Percentiles rank a stretch among this genome's conserved stretches.
Conservation (phyloP, 176 grass and related monocot genomes). For the Leersia perrieri region DNA sequence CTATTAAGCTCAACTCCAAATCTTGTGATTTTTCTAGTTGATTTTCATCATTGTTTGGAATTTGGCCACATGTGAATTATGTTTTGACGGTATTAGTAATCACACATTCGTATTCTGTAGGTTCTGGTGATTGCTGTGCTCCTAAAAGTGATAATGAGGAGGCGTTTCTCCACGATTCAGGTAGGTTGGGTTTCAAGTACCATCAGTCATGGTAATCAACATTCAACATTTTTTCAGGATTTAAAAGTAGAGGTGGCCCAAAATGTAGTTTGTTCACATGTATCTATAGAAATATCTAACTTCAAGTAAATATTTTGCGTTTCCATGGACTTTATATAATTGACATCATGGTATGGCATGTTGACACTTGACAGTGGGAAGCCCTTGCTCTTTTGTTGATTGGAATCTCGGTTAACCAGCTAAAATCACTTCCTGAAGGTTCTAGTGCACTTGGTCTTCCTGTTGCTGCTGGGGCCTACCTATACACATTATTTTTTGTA, state of each 20-base stretch:
- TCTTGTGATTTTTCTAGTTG: slow-evolving; percentile 8
- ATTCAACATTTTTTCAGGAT: slow-evolving; percentile 5
- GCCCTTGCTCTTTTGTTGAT: slow-evolving; percentile 95
- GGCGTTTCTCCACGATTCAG: slow-evolving; percentile 87
- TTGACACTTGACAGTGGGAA: slow-evolving; percentile 75
- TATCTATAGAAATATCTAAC: slow-evolving; percentile 1
- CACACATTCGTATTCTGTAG: slow-evolving; percentile 45
- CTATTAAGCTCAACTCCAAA: not conserved
- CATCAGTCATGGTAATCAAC: not conserved
- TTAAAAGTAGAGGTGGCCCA: not conserved
- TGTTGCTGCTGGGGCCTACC: slow-evolving; percentile 80
- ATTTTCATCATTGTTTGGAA: slow-evolving; percentile 18
- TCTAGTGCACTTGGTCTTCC: slow-evolving; percentile 74
- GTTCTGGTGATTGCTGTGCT: slow-evolving; percentile 95
- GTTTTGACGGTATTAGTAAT: not conserved
- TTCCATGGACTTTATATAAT: slow-evolving; percentile 8
- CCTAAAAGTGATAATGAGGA: slow-evolving; percentile 88
- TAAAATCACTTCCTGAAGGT: slow-evolving; percentile 88
- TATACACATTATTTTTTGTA: slow-evolving; percentile 94
- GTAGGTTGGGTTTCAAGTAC: slow-evolving; percentile 41
- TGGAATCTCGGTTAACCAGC: slow-evolving; percentile 95
- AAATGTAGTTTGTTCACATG: not conserved
- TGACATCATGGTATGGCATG: slow-evolving; percentile 31
- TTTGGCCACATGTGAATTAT: not conserved
- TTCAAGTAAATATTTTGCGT: not conserved